Conservation (phyloP, 169 alveolate genomes). For the Plasmodium chabaudi region DNA sequence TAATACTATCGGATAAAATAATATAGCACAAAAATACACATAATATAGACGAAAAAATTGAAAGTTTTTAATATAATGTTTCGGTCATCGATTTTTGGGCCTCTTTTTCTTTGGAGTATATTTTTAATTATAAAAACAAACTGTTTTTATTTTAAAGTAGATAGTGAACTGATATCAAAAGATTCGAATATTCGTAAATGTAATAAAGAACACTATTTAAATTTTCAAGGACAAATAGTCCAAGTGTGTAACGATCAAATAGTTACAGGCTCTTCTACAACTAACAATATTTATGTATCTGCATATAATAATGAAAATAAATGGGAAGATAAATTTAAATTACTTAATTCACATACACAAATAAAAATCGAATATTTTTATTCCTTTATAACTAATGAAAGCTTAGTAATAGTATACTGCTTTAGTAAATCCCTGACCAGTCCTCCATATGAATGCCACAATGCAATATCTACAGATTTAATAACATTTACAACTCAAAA, state of each 20-base stretch:
- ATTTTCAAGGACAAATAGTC: conserved; percentile 21
- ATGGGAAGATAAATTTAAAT: conserved; percentile 20
- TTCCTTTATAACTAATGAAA: conserved; percentile 15
- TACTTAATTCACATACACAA: neutral
- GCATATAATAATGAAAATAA: conserved; percentile 22
- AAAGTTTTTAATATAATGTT: no score
- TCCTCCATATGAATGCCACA: conserved; percentile 28
- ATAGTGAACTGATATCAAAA: conserved; percentile 20
- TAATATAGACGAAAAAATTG: no score
- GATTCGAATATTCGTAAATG: conserved; percentile 11
- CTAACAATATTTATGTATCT: conserved; percentile 5
- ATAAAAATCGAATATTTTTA: conserved; percentile 25
- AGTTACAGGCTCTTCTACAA: neutral
- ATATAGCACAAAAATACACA: no score
- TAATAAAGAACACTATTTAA: conserved; percentile 19
- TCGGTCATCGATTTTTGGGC: no score
- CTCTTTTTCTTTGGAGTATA: neutral
- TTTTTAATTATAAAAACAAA: neutral
- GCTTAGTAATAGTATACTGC: conserved; percentile 16
- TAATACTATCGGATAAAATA: no score
- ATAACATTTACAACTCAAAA: neutral
- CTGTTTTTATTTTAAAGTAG: conserved; percentile 20
- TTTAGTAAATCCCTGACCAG: conserved; percentile 1
- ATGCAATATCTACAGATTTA: conserved; percentile 1
- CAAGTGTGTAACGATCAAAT: conserved; percentile 15